Conservation (phyloP, 176 grass and related monocot species). For the Aechmea fasciata region DNA sequence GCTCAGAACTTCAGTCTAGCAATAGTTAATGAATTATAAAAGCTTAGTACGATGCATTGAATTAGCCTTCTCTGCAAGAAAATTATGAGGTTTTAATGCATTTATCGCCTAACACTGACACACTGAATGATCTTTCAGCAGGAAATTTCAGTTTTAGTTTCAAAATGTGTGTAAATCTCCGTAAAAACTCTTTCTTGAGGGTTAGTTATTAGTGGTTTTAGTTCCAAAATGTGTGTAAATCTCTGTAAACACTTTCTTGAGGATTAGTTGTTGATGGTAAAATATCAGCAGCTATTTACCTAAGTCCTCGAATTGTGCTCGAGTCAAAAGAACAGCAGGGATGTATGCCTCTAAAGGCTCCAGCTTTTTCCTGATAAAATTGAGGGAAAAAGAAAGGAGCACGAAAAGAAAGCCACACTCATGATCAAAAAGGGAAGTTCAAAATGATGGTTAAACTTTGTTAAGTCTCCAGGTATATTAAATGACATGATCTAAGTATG, state of each 20-base stretch:
- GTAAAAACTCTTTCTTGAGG: neutral
- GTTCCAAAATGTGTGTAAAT: neutral
- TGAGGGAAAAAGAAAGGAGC: neutral
- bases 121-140: neutral
- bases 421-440: neutral
- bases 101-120: no score
- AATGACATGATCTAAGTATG: neutral
- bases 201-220: no score
- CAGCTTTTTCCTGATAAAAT: conserved; percentile 66
- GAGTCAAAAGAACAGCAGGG: conserved; percentile 71
- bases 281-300: conserved; percentile 25
- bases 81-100: neutral
- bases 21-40: neutral
- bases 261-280: neutral
- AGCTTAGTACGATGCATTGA: neutral
- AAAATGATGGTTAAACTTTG: neutral
- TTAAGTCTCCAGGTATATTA: neutral
- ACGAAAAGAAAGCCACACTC: neutral
- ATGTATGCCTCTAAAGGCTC: conserved; percentile 80
- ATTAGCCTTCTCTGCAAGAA: neutral
- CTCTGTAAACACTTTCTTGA: neutral
- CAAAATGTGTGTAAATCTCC: neutral
- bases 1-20: neutral
- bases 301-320: conserved; percentile 70
- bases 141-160: neutral